A percentile compares a stretch with the other conserved stretches of the same genome.
phyloP scores from a whole-genome alignment of 2,329 filamentous ascomycete genomes.

The Fusarium chlamydosporum region DNA sequence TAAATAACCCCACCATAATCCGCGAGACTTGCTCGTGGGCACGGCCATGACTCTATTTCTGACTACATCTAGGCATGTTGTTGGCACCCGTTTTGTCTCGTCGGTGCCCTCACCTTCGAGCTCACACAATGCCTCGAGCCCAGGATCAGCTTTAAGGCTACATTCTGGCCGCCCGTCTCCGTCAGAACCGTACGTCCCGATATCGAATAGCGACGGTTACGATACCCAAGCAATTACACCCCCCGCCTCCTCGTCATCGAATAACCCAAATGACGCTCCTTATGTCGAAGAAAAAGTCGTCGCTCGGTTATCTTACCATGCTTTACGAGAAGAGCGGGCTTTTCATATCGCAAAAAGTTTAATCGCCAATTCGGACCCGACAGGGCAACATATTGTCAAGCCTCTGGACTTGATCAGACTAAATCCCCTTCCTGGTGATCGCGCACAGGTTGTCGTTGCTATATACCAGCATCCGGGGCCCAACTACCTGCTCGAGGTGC shows the following conservation, averaged over 20 bases:
- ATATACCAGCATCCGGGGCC: conserved; percentile 84
- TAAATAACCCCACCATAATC: conserved; percentile 53
- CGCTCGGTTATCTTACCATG: conserved; percentile 85
- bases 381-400: conserved; percentile 81
- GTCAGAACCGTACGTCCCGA: conserved; percentile 57
- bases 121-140: conserved; percentile 61
- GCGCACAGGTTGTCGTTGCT: conserved; percentile 79
- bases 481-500: conserved; percentile 78
- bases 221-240: conserved; percentile 57
- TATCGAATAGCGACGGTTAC: conserved; percentile 55
- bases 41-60: conserved; percentile 16
- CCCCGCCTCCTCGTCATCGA: conserved; percentile 53
- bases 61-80: conserved; percentile 69
- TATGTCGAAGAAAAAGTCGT: conserved; percentile 77
- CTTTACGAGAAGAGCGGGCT: conserved; percentile 86
- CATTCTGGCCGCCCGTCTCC: conserved; percentile 61
- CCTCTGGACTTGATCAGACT: conserved; percentile 85
- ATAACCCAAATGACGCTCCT: conserved; percentile 61
- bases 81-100: conserved; percentile 72
- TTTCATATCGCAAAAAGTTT: conserved; percentile 86
- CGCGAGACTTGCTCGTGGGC: neutral
- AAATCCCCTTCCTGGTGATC: conserved; percentile 76
- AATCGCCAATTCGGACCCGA: conserved; percentile 77
- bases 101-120: conserved; percentile 64
- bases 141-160: conserved; percentile 60